Base-by-base conservation (phyloP, 768 basidiomycete genomes). In the Collybia sordida region DNA sequence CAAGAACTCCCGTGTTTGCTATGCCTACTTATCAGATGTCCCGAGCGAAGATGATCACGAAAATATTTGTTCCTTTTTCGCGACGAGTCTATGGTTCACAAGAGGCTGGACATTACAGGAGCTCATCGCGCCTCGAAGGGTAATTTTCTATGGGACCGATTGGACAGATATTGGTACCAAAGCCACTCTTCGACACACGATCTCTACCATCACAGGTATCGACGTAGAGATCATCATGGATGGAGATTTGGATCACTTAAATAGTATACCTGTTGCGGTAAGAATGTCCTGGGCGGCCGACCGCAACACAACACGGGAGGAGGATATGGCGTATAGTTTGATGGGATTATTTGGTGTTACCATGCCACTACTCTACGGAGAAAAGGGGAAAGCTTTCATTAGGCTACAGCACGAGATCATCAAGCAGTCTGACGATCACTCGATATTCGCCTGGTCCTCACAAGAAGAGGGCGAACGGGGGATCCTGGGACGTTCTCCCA, bases 361-460 rank as follows among this genome's bases (percentile, higher is more conserved):
- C n/a, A 35, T 47, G 35, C 38, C 46, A 5, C 21, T 47, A 22
- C 19, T 38, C 27, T 47, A 47, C 27, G 46, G 46, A 25, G 46
- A 47, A 37, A 37, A 36, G 12, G 21, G 38, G n/a, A 47, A 37
- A 24, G 19, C 46, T 17, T 47, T 47, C n/a, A 23, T 37, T 27
- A 18, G 46, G 21, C 21, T 47, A 9, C 46, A 47, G 46, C 24
- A 21, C 19, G 46, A 47, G 25, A 19, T 47, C 22, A 22, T 38
- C 15, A 21, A 38, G 36, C 31, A 24, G 7, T 37, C 34, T 18
- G 34, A 22, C 7, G 46, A 47, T 37, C 35, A 23, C 8, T 35
- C 35, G 6, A 17, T 47, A 35, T 47, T 47, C 11, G 34, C 22
- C 15, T 47, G 46, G 46, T 3, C 31, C 14, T 31, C 31, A 14